phyloP scores from a whole-genome alignment of 352 stramenopile species.

The Pythium periplocum region DNA sequence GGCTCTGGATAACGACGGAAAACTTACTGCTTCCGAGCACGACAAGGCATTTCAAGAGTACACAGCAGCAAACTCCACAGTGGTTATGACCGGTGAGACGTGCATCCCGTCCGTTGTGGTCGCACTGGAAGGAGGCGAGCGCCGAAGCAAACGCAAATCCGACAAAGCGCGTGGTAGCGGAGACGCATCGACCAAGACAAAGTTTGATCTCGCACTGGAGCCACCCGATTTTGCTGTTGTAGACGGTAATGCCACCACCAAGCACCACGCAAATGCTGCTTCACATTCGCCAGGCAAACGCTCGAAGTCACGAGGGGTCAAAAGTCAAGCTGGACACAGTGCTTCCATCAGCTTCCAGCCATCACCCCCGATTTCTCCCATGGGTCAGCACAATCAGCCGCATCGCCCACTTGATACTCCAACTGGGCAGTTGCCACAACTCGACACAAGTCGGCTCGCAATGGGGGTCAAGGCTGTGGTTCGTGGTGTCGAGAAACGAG shows the following conservation, averaged over 20 bases:
- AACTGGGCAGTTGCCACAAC: constrained; percentile 31
- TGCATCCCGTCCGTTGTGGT: background rate
- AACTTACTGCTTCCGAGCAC: constrained; percentile 11
- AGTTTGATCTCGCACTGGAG: constrained; percentile 41
- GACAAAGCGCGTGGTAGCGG: too few species aligned
- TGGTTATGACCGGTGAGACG: background rate
- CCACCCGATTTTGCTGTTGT: constrained; percentile 25
- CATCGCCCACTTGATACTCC: background rate
- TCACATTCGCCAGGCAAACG: constrained; percentile 30
- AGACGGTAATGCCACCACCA: constrained; percentile 24
- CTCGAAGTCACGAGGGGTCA: constrained; percentile 1
- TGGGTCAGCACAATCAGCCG: background rate
- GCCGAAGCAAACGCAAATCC: background rate
- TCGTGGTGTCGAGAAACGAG: constrained; percentile 42
- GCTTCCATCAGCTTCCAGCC: too few species aligned
- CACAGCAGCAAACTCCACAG: constrained; percentile 29
- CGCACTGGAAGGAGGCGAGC: background rate
- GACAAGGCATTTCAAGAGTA: constrained; percentile 35
- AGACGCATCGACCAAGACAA: constrained; percentile 8
- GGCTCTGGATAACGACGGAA: background rate
- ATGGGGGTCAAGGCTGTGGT: constrained; percentile 51
- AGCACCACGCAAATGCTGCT: background rate
- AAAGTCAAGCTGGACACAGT: too few species aligned
- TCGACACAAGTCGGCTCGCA: constrained; percentile 47
- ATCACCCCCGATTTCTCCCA: too few species aligned